Percentiles rank a stretch among this genome's conserved stretches.
These are phyloP conservation scores for Leucocoprinus birnbaumii DNA, from an alignment of 768 basidiomycete genomes.

Conservation along the genomic window DNA sequence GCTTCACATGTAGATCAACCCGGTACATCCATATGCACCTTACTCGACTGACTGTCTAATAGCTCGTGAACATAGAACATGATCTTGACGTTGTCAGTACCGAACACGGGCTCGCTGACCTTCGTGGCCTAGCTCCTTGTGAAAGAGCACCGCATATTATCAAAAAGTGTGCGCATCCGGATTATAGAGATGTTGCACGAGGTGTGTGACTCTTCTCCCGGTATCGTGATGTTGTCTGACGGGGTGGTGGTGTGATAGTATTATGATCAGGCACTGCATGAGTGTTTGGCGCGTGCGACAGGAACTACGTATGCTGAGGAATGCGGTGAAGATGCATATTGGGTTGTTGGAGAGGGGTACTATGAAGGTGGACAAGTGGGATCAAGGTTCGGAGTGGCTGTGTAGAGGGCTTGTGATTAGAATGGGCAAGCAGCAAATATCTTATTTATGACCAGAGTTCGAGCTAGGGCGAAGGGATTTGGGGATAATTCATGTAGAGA, in stretches of 20 bases:
- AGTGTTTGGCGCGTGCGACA: conserved; percentile 42
- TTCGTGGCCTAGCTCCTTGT: conserved; percentile 42
- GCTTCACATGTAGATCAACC: conserved; percentile 47
- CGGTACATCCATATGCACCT: conserved; percentile 24
- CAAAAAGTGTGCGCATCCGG: conserved; percentile 45
- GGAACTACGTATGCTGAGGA: conserved; percentile 46
- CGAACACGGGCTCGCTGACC: conserved; percentile 46
- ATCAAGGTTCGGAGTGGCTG: conserved; percentile 16
- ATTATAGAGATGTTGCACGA: conserved; percentile 40
- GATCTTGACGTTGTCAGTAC: conserved; percentile 46
- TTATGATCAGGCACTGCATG: conserved; percentile 39
- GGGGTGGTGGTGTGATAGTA: conserved; percentile 33
- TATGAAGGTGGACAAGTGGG: conserved; percentile 39
- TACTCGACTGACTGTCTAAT: neutral
- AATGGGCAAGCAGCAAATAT: no score
- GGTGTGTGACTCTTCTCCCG: conserved; percentile 16
- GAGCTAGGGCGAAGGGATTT: no score
- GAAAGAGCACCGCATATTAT: conserved; percentile 46
- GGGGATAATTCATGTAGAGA: no score
- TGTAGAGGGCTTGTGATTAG: no score
- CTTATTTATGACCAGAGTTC: no score
- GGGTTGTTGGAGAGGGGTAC: conserved; percentile 34
- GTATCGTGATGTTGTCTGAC: neutral
- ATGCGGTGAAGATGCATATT: conserved; percentile 33
- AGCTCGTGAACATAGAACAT: conserved; percentile 30